phyloP scores from a whole-genome alignment of 2,329 filamentous ascomycete genomes.

The Xylaria multiplex region DNA sequence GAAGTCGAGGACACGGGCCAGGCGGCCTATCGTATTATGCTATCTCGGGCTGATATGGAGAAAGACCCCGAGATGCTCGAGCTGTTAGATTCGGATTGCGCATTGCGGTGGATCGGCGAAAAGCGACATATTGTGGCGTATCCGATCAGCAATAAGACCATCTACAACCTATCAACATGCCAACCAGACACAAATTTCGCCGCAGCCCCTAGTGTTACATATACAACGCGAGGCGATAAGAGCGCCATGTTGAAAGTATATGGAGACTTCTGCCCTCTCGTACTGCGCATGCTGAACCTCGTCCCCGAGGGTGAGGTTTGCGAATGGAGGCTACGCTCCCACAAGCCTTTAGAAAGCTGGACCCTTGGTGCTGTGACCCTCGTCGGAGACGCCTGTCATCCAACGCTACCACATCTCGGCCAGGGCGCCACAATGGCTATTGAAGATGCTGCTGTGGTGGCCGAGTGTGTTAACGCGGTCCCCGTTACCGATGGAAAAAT shows the following conservation, averaged over 20 bases:
- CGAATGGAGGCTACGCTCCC: conserved; percentile 71
- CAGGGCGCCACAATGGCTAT: conserved; percentile 76
- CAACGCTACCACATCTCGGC: conserved; percentile 73
- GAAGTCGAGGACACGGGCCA: conserved; percentile 76
- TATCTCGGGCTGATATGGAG: conserved; percentile 73
- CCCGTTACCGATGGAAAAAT: conserved; percentile 25
- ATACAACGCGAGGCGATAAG: conserved; percentile 72
- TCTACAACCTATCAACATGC: conserved; percentile 72
- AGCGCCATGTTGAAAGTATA: conserved; percentile 69
- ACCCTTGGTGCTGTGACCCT: conserved; percentile 65
- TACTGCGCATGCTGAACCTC: conserved; percentile 67
- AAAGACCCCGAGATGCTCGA: conserved; percentile 72
- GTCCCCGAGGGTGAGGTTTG: conserved; percentile 71
- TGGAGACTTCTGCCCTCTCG: conserved; percentile 67
- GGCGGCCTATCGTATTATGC: conserved; percentile 82
- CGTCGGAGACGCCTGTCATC: conserved; percentile 73
- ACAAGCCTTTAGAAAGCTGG: conserved; percentile 67
- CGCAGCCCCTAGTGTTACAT: conserved; percentile 65
- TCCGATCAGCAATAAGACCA: conserved; percentile 72
- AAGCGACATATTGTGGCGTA: conserved; percentile 82
- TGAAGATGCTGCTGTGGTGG: conserved; percentile 71
- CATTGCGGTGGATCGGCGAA: conserved; percentile 80
- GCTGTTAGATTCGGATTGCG: conserved; percentile 73
- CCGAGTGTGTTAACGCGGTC: conserved; percentile 57
- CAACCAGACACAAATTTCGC: conserved; percentile 71